Evolutionary conservation across 2,329 filamentous ascomycete genomes (phyloP).

Genomic region (Knufia fluminis): DNA sequence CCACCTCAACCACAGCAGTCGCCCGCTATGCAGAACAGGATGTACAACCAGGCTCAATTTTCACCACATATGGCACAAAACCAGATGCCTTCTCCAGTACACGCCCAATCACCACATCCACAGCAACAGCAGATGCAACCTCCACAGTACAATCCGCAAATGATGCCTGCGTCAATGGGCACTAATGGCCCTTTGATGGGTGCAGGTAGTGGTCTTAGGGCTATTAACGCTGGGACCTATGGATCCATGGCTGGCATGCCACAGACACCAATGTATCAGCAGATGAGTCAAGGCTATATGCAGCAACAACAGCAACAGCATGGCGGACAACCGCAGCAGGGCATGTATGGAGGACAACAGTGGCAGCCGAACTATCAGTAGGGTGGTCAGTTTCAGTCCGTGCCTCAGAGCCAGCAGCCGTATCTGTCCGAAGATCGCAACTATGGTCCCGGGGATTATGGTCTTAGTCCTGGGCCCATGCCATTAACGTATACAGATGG

Average conservation of each 20-base stretch:
- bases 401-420: not conserved
- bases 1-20: conserved; percentile 56
- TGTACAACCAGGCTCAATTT: conserved; percentile 24
- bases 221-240: conserved; percentile 21
- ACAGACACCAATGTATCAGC: conserved; percentile 15
- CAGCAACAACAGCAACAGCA: conserved; percentile 12
- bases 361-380: conserved; percentile 20
- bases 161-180: conserved; percentile 11
- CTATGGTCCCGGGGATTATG: not conserved
- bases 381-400: not conserved
- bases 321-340: conserved; percentile 18
- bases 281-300: conserved; percentile 19
- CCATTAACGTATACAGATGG: too few species aligned
- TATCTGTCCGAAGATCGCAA: not conserved
- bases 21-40: conserved; percentile 34
- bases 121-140: conserved; percentile 22
- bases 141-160: conserved; percentile 11
- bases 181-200: conserved; percentile 20
- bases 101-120: conserved; percentile 20
- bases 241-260: conserved; percentile 16
- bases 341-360: conserved; percentile 15
- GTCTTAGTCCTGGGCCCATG: not conserved
- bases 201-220: conserved; percentile 22
- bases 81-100: conserved; percentile 22
- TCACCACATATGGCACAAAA: conserved; percentile 19